phyloP scores from a whole-genome alignment of 768 basidiomycete species.

The Paxillus involutus region DNA sequence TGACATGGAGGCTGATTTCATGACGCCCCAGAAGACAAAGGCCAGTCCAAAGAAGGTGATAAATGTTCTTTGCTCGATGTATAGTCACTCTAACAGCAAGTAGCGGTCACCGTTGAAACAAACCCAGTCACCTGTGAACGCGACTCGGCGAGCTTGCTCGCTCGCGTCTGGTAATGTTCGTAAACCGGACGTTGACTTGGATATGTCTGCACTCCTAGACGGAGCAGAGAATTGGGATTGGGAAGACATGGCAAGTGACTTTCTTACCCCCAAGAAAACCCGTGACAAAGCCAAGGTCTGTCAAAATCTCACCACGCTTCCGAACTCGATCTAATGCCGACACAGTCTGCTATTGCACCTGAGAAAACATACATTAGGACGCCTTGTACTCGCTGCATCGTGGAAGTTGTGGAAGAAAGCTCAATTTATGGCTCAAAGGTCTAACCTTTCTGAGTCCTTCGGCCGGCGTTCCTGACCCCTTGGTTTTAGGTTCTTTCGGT shows the following conservation, averaged over 20 bases:
- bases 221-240: constrained; percentile 74
- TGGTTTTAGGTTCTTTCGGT: constrained; percentile 50
- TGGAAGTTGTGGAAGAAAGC: constrained; percentile 45
- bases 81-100: background rate
- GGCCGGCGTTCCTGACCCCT: background rate
- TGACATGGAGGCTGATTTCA: constrained; percentile 49
- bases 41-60: constrained; percentile 24
- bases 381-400: constrained; percentile 55
- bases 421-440: constrained; percentile 26
- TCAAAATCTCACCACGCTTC: background rate
- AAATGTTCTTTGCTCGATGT: background rate
- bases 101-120: constrained; percentile 14
- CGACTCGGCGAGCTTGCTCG: constrained; percentile 13
- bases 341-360: constrained; percentile 11
- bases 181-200: constrained; percentile 32
- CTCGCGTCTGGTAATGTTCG: background rate
- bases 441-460: background rate
- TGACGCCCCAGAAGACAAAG: constrained; percentile 50
- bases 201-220: constrained; percentile 51
- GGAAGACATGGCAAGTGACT: constrained; percentile 53
- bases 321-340: constrained; percentile 4
- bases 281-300: constrained; percentile 20
- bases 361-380: constrained; percentile 28
- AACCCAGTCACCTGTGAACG: constrained; percentile 20
- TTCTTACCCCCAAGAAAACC: constrained; percentile 47